phyloP scores from a whole-genome alignment of 2,329 filamentous ascomycete genomes.

The Akanthomyces muscarius region DNA sequence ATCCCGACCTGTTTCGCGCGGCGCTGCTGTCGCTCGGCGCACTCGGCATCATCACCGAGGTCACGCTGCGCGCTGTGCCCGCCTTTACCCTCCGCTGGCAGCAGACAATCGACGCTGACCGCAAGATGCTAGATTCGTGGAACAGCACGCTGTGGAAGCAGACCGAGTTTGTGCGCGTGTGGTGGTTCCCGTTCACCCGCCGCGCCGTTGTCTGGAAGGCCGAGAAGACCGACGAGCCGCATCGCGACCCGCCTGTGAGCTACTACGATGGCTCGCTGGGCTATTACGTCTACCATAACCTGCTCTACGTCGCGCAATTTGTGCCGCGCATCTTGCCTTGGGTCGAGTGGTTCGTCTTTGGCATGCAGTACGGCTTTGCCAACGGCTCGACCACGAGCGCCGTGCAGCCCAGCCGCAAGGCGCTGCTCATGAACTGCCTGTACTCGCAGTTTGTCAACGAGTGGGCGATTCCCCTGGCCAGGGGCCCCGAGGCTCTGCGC shows the following conservation, averaged over 20 bases:
- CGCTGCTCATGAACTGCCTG: conserved; percentile 91
- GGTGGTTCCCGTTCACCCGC: conserved; percentile 95
- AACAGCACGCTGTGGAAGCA: conserved; percentile 71
- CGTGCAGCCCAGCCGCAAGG: conserved; percentile 73
- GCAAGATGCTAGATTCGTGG: conserved; percentile 68
- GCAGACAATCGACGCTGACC: conserved; percentile 71
- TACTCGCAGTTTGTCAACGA: conserved; percentile 99
- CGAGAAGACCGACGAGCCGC: conserved; percentile 65
- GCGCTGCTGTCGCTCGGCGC: conserved; percentile 84
- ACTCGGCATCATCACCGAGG: conserved; percentile 83
- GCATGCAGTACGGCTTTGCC: conserved; percentile 92
- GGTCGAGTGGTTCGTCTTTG: conserved; percentile 95
- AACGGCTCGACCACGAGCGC: conserved; percentile 65
- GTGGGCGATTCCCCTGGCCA: conserved; percentile 85
- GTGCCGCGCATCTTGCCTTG: conserved; percentile 76
- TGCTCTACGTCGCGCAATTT: conserved; percentile 76
- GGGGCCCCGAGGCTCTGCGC: conserved; percentile 80
- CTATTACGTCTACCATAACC: conserved; percentile 86
- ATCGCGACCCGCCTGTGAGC: conserved; percentile 55
- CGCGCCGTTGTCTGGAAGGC: conserved; percentile 87
- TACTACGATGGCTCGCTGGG: conserved; percentile 82
- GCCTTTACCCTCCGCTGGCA: conserved; percentile 83
- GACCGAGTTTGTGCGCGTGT: conserved; percentile 86
- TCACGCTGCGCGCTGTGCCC: conserved; percentile 77
- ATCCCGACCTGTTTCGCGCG: conserved; percentile 79